phyloP scores from a whole-genome alignment of 164 flowering plant genomes.

The Tetracentron sinense region DNA sequence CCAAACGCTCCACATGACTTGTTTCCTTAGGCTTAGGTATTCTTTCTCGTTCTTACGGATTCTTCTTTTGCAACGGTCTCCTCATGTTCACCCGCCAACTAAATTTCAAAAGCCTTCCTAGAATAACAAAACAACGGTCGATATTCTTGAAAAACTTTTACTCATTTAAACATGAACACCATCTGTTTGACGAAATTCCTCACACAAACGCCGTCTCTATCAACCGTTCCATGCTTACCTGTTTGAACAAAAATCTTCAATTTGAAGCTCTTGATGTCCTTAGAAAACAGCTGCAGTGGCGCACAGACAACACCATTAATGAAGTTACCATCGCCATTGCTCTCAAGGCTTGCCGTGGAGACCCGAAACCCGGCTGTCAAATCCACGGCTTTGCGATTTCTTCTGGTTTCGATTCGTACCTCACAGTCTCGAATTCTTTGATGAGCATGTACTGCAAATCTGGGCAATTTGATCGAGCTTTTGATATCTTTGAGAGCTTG shows the following conservation, averaged over 20 bases:
- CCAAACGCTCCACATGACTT: background rate
- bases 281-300: conserved; percentile 31
- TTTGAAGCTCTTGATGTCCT: conserved; percentile 42
- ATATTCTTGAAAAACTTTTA: background rate
- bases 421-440: conserved; percentile 66
- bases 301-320: conserved; percentile 25
- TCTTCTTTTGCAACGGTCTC: conserved; percentile 1
- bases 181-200: conserved; percentile 46
- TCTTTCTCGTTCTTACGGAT: too few relatives aligned
- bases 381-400: conserved; percentile 60
- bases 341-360: conserved; percentile 60
- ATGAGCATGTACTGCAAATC: conserved; percentile 77
- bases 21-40: background rate
- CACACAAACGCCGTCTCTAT: conserved; percentile 19
- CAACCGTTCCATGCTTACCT: conserved; percentile 34
- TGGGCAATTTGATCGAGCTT: conserved; percentile 40
- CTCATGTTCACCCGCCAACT: conserved; percentile 37
- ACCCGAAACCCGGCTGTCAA: conserved; percentile 43
- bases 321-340: conserved; percentile 52
- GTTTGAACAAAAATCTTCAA: conserved; percentile 25
- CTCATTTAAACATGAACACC: conserved; percentile 28
- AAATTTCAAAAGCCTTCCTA: conserved; percentile 17
- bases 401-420: conserved; percentile 48
- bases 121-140: conserved; percentile 15
- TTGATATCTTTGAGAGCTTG: conserved; percentile 45